phyloP scores from a whole-genome alignment of 2,329 filamentous ascomycete genomes.

The Polytolypa hystricis region DNA sequence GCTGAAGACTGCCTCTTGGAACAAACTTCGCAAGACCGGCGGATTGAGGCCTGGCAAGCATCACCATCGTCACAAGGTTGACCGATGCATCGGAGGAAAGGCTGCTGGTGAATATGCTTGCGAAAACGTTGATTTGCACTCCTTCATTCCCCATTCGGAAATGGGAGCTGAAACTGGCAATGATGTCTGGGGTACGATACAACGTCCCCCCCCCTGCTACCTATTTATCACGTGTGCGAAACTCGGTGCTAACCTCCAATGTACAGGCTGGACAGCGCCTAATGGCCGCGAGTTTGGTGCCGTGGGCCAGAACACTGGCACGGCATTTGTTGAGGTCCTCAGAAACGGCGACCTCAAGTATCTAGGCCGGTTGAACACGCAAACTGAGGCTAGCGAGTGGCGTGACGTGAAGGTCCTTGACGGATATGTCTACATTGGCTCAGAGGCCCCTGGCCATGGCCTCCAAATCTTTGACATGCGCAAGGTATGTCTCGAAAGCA shows the following conservation, averaged over 20 bases:
- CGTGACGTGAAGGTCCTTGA: slow-evolving; percentile 31
- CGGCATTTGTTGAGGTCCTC: slow-evolving; percentile 40
- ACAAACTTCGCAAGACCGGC: slow-evolving; percentile 6
- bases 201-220: background rate
- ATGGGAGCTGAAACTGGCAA: slow-evolving; percentile 30
- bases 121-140: slow-evolving; percentile 29
- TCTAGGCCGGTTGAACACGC: slow-evolving; percentile 36
- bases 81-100: slow-evolving; percentile 24
- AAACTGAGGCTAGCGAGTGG: slow-evolving; percentile 25
- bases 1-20: slow-evolving; percentile 11
- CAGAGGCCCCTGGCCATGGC: slow-evolving; percentile 40
- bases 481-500: slow-evolving; percentile 21
- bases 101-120: slow-evolving; percentile 26
- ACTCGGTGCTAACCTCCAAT: background rate
- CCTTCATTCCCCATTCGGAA: slow-evolving; percentile 30
- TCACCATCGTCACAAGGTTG: slow-evolving; percentile 4
- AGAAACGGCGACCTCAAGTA: slow-evolving; percentile 36
- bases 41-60: slow-evolving; percentile 5
- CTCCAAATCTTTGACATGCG: slow-evolving; percentile 55
- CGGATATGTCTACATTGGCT: slow-evolving; percentile 32
- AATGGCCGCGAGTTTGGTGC: slow-evolving; percentile 41
- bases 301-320: slow-evolving; percentile 40
- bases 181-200: slow-evolving; percentile 23
- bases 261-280: slow-evolving; percentile 36
- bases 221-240: background rate